A percentile compares a stretch with the other conserved stretches of the same genome.
Conservation (phyloP, 1,284 basidiomycete species). For the Cronartium ribicola region DNA sequence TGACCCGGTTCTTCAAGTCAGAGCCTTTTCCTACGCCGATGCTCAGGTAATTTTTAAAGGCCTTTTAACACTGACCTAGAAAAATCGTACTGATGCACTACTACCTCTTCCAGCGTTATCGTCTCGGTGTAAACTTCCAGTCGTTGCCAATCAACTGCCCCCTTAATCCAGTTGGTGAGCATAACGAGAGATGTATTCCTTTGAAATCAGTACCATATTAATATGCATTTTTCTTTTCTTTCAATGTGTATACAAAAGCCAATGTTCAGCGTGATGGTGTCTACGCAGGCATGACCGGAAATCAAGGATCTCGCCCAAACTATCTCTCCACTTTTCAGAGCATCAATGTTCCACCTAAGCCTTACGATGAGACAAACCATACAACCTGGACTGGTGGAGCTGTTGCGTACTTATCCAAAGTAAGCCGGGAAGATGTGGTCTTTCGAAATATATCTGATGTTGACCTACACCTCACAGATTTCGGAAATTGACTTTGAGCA, state of each 20-base stretch:
- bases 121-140: constrained; percentile 75
- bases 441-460: constrained; percentile 14
- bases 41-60: constrained; percentile 83
- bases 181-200: constrained; percentile 53
- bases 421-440: constrained; percentile 14
- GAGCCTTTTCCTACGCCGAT: constrained; percentile 92
- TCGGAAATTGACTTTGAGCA: constrained; percentile 78
- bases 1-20: constrained; percentile 85
- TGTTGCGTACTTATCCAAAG: constrained; percentile 17
- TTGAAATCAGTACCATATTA: no score
- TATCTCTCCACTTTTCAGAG: constrained; percentile 68
- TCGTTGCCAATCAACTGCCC: constrained; percentile 87
- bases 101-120: constrained; percentile 52
- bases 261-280: constrained; percentile 70
- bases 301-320: constrained; percentile 77
- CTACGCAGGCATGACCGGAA: constrained; percentile 53
- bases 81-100: not conserved
- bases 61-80: constrained; percentile 45
- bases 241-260: constrained; percentile 53
- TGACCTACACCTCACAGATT: constrained; percentile 10
- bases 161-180: constrained; percentile 55
- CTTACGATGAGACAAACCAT: constrained; percentile 39
- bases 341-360: constrained; percentile 40
- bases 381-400: constrained; percentile 33
- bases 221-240: no score